These are phyloP conservation scores for Cavenderia fasciculata DNA, from an alignment of 78 protist species.

Conservation along the genomic window DNA sequence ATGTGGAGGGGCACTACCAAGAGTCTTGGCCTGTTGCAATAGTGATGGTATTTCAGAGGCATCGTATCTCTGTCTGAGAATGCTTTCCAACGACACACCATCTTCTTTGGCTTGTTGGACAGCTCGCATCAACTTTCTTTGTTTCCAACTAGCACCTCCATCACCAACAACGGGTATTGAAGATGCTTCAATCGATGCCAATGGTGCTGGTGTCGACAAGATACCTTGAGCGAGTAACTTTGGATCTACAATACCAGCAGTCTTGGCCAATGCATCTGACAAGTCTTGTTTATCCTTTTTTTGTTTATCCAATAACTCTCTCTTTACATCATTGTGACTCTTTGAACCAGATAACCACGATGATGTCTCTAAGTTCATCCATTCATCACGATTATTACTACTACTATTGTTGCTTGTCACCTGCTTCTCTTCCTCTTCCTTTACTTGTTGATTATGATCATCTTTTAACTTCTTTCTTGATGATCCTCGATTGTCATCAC, in stretches of 20 bases:
- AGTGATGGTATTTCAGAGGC: constrained; percentile 26
- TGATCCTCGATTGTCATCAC: too few species aligned
- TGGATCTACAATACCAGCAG: constrained; percentile 54
- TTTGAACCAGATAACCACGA: not conserved
- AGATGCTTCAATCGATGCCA: not conserved
- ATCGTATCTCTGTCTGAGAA: constrained; percentile 37
- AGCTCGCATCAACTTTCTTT: constrained; percentile 36
- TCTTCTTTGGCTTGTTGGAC: constrained; percentile 48
- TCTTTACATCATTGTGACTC: not conserved
- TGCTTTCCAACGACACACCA: not conserved
- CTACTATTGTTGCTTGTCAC: not conserved
- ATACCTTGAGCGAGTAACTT: not conserved
- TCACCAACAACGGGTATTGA: constrained; percentile 29
- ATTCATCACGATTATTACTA: constrained; percentile 15
- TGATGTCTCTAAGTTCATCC: constrained; percentile 26
- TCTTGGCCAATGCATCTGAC: not conserved
- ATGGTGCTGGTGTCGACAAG: not conserved
- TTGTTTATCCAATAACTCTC: not conserved
- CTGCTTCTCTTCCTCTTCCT: not conserved
- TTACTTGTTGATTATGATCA: not conserved
- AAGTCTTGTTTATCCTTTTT: constrained; percentile 35
- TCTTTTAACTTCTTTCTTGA: not conserved
- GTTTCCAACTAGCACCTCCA: constrained; percentile 76
- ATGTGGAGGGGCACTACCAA: too few species aligned
- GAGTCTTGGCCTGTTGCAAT: too few species aligned